Conservation (phyloP, 371 early-diverging fungal genomes). For the Mucor indicus region DNA sequence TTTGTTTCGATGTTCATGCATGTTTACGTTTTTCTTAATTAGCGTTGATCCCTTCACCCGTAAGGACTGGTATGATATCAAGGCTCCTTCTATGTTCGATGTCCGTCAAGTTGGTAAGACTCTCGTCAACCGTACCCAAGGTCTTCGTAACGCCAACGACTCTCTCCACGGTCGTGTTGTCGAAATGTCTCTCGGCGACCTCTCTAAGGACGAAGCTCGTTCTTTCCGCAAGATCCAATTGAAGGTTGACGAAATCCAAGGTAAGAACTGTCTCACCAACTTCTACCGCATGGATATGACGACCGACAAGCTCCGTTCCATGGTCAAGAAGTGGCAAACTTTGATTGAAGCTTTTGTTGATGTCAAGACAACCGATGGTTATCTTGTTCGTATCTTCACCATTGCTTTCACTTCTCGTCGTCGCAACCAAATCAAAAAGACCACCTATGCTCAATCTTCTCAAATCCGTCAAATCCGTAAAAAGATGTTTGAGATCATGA, state of each 20-base stretch:
- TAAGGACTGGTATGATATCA: slow-evolving; percentile 99
- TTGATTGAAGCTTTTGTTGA: slow-evolving; percentile 97
- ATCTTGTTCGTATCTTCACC: slow-evolving; percentile 94
- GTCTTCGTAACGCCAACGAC: slow-evolving; percentile 92
- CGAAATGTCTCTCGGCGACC: slow-evolving; percentile 96
- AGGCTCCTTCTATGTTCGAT: slow-evolving; percentile 96
- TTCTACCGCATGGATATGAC: slow-evolving; percentile 99
- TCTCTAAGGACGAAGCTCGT: slow-evolving; percentile 91
- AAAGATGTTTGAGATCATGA: slow-evolving; percentile 98
- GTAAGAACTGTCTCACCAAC: slow-evolving; percentile 97
- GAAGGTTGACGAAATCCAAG: slow-evolving; percentile 94
- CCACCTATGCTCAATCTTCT: slow-evolving; percentile 93
- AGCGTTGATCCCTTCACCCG: slow-evolving; percentile 96
- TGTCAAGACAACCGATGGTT: slow-evolving; percentile 99
- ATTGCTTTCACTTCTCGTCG: slow-evolving; percentile 97
- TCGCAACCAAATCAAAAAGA: slow-evolving; percentile 91
- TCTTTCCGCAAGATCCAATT: slow-evolving; percentile 98
- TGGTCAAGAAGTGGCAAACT: slow-evolving; percentile 99
- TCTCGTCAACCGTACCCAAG: slow-evolving; percentile 98
- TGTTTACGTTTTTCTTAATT: too few species aligned
- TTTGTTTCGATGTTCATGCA: too few species aligned
- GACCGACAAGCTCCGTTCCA: slow-evolving; percentile 98
- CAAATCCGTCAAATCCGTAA: slow-evolving; percentile 98
- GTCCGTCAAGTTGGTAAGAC: slow-evolving; percentile 95
- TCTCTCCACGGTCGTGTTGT: slow-evolving; percentile 94